These are phyloP conservation scores for Pterocarpus macrocarpus DNA, from an alignment of 306 rosid species.

Conservation along the genomic window DNA sequence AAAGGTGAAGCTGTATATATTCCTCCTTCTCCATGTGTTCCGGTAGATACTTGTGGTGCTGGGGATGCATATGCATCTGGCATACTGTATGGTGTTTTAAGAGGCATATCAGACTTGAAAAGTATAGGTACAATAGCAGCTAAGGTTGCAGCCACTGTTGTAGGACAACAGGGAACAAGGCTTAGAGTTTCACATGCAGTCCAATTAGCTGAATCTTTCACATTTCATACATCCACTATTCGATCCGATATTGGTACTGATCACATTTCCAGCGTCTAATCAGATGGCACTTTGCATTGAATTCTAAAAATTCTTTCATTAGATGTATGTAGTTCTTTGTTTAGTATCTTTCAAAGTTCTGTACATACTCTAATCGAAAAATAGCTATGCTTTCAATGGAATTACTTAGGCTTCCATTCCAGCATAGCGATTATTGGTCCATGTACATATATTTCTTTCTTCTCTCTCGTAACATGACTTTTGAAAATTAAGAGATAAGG, in stretches of 20 bases:
- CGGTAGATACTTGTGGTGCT: constrained; percentile 95
- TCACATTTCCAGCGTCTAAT: constrained; percentile 74
- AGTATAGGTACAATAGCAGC: constrained; percentile 83
- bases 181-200: constrained; percentile 83
- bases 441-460: background rate
- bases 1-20: constrained; percentile 90
- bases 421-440: background rate
- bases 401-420: constrained; percentile 27
- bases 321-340: constrained; percentile 42
- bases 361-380: constrained; percentile 46
- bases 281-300: constrained; percentile 34
- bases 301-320: constrained; percentile 48
- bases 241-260: constrained; percentile 77
- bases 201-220: constrained; percentile 71
- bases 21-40: constrained; percentile 88
- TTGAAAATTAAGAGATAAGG: background rate
- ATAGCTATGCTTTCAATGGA: constrained; percentile 39
- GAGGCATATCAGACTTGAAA: constrained; percentile 79
- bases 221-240: constrained; percentile 53
- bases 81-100: constrained; percentile 71
- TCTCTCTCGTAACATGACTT: background rate
- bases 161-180: constrained; percentile 93
- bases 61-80: constrained; percentile 99
- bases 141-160: constrained; percentile 90
- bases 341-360: constrained; percentile 40